These are phyloP conservation scores for Mallotus repandus DNA, from an alignment of 441 rosid species.

Conservation along the genomic window DNA sequence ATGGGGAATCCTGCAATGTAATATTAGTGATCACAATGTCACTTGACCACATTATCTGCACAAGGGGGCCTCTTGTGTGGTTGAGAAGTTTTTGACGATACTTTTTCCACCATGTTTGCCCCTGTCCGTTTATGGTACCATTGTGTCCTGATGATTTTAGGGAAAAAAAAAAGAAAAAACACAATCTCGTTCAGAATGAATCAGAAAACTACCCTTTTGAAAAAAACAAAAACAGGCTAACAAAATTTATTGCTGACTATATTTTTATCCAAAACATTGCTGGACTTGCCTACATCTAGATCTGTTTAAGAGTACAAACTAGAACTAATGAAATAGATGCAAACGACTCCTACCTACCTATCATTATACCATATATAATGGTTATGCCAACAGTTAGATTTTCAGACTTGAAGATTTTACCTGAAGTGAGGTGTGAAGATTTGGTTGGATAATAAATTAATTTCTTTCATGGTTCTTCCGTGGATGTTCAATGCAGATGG, in stretches of 20 bases:
- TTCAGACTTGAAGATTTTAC: background rate
- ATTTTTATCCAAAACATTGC: background rate
- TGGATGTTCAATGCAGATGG: no score
- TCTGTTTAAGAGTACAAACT: slow-evolving; percentile 11
- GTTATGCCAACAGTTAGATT: background rate
- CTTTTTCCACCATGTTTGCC: slow-evolving; percentile 94
- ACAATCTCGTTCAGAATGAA: background rate
- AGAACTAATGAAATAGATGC: background rate
- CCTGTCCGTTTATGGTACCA: slow-evolving; percentile 96
- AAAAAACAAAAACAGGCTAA: slow-evolving; percentile 14
- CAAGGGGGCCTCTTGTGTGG: slow-evolving; percentile 90
- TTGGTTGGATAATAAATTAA: background rate
- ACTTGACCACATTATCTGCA: slow-evolving; percentile 95
- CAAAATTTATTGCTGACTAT: slow-evolving; percentile 10
- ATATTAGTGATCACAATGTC: slow-evolving; percentile 70
- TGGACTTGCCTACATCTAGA: background rate
- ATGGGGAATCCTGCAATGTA: slow-evolving; percentile 86
- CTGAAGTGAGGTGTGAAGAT: background rate
- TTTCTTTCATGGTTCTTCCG: no score
- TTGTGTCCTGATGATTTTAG: slow-evolving; percentile 63
- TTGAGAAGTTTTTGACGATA: slow-evolving; percentile 86
- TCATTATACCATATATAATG: no score
- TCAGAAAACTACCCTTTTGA: background rate
- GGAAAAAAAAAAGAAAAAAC: slow-evolving; percentile 9
- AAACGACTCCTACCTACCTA: background rate